phyloP scores from a whole-genome alignment of 2,329 filamentous ascomycete species.

The Chaetomium sp. region DNA sequence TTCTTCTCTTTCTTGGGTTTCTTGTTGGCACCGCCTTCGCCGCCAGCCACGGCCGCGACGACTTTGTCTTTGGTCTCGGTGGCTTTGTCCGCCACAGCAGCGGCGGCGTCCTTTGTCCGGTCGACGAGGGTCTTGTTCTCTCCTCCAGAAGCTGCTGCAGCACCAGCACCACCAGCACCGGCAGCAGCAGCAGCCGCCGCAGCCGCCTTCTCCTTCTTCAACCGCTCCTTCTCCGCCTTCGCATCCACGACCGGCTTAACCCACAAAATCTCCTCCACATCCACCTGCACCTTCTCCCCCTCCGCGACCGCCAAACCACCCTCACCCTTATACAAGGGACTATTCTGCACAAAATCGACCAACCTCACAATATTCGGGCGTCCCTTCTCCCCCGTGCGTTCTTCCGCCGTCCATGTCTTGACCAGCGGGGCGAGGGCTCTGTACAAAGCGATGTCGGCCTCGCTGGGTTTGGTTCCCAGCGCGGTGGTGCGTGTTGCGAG shows the following conservation, averaged over 20 bases:
- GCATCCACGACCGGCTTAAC: slow-evolving; percentile 83
- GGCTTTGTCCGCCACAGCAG: slow-evolving; percentile 45
- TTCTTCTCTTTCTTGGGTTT: slow-evolving; percentile 97
- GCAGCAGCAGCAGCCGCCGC: slow-evolving; percentile 50
- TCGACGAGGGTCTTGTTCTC: slow-evolving; percentile 47
- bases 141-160: slow-evolving; percentile 45
- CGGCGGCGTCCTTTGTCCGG: slow-evolving; percentile 54
- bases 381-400: slow-evolving; percentile 83
- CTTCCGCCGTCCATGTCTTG: slow-evolving; percentile 71
- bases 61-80: slow-evolving; percentile 43
- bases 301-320: slow-evolving; percentile 59
- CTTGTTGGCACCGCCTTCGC: slow-evolving; percentile 39
- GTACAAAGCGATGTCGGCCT: slow-evolving; percentile 81
- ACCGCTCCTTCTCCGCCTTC: slow-evolving; percentile 91
- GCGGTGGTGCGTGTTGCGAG: slow-evolving; percentile 83
- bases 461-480: slow-evolving; percentile 81
- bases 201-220: slow-evolving; percentile 91
- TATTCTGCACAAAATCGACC: slow-evolving; percentile 93
- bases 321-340: slow-evolving; percentile 55
- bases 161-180: slow-evolving; percentile 51
- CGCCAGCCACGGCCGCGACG: slow-evolving; percentile 34
- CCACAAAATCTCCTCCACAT: slow-evolving; percentile 74
- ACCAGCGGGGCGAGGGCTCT: slow-evolving; percentile 69
- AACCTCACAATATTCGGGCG: slow-evolving; percentile 87
- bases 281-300: slow-evolving; percentile 69